Conservation (phyloP, 1,284 basidiomycete species). For the Ganoderma lucidum region DNA sequence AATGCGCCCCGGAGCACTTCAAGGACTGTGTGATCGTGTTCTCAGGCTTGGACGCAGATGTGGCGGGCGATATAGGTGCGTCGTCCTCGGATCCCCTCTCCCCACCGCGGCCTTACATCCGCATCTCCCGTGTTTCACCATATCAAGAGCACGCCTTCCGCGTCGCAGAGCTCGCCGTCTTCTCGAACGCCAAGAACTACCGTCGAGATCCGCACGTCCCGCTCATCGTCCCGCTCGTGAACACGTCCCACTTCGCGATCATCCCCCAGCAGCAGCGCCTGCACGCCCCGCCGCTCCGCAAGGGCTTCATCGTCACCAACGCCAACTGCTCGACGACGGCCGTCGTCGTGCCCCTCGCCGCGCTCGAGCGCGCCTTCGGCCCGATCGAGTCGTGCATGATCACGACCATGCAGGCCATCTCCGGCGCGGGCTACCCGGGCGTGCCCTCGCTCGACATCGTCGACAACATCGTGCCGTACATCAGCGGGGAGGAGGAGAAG, state of each 20-base stretch:
- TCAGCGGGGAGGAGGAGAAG: constrained; percentile 97
- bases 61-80: constrained; percentile 94
- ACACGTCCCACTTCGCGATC: constrained; percentile 88
- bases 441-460: constrained; percentile 91
- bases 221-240: constrained; percentile 97
- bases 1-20: constrained; percentile 86
- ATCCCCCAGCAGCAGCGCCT: constrained; percentile 82
- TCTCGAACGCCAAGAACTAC: constrained; percentile 99
- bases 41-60: constrained; percentile 94
- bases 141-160: constrained; percentile 86
- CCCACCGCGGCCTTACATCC: not conserved
- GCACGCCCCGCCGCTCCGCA: constrained; percentile 76
- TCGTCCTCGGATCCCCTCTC: constrained; percentile 27
- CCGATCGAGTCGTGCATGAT: constrained; percentile 91
- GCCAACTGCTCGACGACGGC: constrained; percentile 99
- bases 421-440: constrained; percentile 97
- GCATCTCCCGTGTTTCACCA: not conserved
- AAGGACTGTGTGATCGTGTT: constrained; percentile 90
- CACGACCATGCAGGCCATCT: constrained; percentile 98
- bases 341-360: constrained; percentile 90
- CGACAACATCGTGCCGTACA: constrained; percentile 97
- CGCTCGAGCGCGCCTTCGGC: constrained; percentile 93
- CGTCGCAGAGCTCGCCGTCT: constrained; percentile 89
- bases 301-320: constrained; percentile 98
- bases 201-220: constrained; percentile 95